Evolutionary conservation across 371 early-diverging fungal genomes (phyloP).

Genomic region (Mortierella sp.): DNA sequence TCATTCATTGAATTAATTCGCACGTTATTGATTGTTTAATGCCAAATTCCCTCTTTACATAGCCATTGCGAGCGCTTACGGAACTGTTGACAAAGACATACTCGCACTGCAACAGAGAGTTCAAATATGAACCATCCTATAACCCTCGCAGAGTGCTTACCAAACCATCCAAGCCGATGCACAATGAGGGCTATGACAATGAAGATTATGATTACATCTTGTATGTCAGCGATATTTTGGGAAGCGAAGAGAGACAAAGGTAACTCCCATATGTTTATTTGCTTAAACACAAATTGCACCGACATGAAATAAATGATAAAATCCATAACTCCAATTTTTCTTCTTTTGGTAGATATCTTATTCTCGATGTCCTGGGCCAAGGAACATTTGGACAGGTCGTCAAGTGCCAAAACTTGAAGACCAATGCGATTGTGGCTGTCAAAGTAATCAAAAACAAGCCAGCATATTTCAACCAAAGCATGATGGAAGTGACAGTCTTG

Average conservation of each 20-base stretch:
- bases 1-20: slow-evolving; percentile 1
- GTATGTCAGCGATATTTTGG: slow-evolving; percentile 94
- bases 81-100: slow-evolving; percentile 78
- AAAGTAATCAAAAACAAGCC: slow-evolving; percentile 97
- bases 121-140: slow-evolving; percentile 74
- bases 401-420: slow-evolving; percentile 88
- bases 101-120: slow-evolving; percentile 77
- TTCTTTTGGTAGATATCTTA: slow-evolving; percentile 73
- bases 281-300: neutral
- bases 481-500: slow-evolving; percentile 93
- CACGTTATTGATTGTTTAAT: slow-evolving; percentile 1
- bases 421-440: slow-evolving; percentile 90
- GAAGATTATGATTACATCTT: slow-evolving; percentile 94
- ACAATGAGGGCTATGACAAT: slow-evolving; percentile 95
- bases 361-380: slow-evolving; percentile 93
- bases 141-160: slow-evolving; percentile 94
- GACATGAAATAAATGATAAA: neutral
- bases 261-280: slow-evolving; percentile 49
- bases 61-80: slow-evolving; percentile 70
- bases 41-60: neutral
- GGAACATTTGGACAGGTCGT: slow-evolving; percentile 99
- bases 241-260: slow-evolving; percentile 86
- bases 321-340: neutral
- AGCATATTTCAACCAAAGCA: slow-evolving; percentile 92
- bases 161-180: slow-evolving; percentile 88